Evolutionary conservation across 2,329 filamentous ascomycete genomes (phyloP).

Genomic region (Colletotrichum sp.): DNA sequence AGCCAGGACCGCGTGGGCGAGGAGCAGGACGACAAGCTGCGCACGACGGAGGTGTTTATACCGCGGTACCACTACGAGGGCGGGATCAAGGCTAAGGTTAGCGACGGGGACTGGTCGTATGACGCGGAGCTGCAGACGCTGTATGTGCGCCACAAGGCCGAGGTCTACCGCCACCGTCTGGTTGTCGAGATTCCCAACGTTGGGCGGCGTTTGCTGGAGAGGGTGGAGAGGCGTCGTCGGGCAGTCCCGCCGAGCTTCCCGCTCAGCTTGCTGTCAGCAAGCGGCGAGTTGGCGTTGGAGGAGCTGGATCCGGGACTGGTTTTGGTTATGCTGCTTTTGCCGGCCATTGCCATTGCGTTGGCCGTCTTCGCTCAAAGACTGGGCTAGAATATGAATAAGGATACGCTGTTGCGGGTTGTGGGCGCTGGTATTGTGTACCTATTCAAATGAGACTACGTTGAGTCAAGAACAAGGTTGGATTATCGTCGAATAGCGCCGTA

Average conservation of each 20-base stretch:
- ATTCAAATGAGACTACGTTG: neutral
- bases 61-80: constrained; percentile 41
- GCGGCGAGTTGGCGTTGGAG: neutral
- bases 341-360: neutral
- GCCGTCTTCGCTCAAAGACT: neutral
- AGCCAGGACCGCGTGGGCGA: neutral
- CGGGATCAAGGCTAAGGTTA: constrained; percentile 29
- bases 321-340: neutral
- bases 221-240: constrained; percentile 8
- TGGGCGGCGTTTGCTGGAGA: constrained; percentile 24
- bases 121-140: constrained; percentile 33
- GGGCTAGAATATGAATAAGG: neutral
- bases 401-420: no score
- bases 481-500: neutral
- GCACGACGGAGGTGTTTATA: constrained; percentile 43
- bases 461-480: neutral
- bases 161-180: constrained; percentile 23
- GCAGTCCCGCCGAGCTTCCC: constrained; percentile 12
- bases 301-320: constrained; percentile 1
- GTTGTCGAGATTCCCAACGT: constrained; percentile 28
- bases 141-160: constrained; percentile 25
- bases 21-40: constrained; percentile 20
- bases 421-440: rapidly evolving
- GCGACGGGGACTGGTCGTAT: constrained; percentile 34
- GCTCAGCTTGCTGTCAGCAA: neutral